Conservation (phyloP, 306 rosid genomes). For the Trifolium dubium region DNA sequence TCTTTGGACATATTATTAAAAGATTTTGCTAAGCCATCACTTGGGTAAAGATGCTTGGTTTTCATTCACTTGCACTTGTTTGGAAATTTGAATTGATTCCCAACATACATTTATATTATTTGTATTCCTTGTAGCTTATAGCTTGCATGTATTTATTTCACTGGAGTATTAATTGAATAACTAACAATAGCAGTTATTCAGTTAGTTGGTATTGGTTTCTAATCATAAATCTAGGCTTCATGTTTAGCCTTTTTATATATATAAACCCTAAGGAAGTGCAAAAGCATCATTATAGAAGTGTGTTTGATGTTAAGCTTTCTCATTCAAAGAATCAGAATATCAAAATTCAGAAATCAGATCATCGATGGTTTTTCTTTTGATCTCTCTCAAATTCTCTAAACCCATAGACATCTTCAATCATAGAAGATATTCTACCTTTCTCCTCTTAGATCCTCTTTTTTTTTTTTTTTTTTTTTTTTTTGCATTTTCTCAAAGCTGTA, state of each 20-base stretch:
- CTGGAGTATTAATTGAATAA: background rate
- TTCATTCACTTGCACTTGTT: background rate
- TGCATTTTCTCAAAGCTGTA: background rate
- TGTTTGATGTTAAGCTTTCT: slow-evolving; percentile 16
- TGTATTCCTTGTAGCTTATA: slow-evolving; percentile 17
- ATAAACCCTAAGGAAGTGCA: no score
- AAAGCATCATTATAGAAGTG: no score
- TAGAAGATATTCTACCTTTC: slow-evolving; percentile 20
- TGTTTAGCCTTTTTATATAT: no score
- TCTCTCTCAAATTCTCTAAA: slow-evolving; percentile 9
- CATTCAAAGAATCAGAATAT: background rate
- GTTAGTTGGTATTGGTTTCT: background rate
- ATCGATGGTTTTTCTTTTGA: background rate
- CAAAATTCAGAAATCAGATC: slow-evolving; percentile 14
- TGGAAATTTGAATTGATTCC: background rate
- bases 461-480: background rate
- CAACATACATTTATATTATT: background rate
- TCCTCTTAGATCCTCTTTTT: slow-evolving; percentile 8
- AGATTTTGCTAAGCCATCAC: background rate
- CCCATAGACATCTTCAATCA: background rate
- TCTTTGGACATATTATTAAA: slow-evolving; percentile 4
- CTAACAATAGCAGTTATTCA: background rate
- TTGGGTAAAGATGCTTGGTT: no score
- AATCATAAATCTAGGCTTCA: no score
- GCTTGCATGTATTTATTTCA: slow-evolving; percentile 9